A percentile compares a stretch with the other conserved stretches of the same genome.
phyloP scores from a whole-genome alignment of 1,284 basidiomycete species.

The Blastosporella zonata region DNA sequence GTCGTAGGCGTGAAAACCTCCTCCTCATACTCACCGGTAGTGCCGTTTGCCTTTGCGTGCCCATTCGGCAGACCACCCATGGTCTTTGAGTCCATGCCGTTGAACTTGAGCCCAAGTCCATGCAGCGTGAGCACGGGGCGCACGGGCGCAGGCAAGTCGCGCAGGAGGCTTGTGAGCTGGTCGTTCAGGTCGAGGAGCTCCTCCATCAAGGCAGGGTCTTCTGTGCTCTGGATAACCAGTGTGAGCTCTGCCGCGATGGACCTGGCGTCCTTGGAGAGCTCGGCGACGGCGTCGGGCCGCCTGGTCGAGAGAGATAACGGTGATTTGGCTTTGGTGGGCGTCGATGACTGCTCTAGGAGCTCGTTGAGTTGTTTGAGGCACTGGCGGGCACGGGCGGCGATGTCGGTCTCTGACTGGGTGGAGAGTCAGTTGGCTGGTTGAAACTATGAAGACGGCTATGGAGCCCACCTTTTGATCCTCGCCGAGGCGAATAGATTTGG shows the following conservation, averaged over 20 bases:
- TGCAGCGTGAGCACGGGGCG: slow-evolving; percentile 28
- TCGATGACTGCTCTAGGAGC: slow-evolving; percentile 31
- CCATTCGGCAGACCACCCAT: slow-evolving; percentile 1
- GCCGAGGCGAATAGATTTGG: slow-evolving; percentile 60
- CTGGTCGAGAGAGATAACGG: slow-evolving; percentile 34
- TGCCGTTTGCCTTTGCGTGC: slow-evolving; percentile 7
- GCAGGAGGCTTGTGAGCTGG: slow-evolving; percentile 52
- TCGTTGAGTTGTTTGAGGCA: slow-evolving; percentile 50
- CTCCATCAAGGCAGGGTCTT: slow-evolving; percentile 59
- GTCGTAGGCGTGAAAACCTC: slow-evolving; percentile 49
- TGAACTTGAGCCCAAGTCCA: slow-evolving; percentile 43
- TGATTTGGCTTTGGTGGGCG: slow-evolving; percentile 12
- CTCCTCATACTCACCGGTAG: slow-evolving; percentile 24
- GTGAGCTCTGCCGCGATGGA: slow-evolving; percentile 57
- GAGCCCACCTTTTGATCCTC: slow-evolving; percentile 56
- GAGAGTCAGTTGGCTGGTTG: slow-evolving; percentile 5
- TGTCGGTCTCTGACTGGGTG: slow-evolving; percentile 48
- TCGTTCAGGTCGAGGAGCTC: slow-evolving; percentile 75
- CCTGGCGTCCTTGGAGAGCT: slow-evolving; percentile 48
- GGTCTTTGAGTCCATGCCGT: not conserved
- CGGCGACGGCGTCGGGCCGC: slow-evolving; percentile 36
- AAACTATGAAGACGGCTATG: slow-evolving; percentile 4
- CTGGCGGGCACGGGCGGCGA: slow-evolving; percentile 49
- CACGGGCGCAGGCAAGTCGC: slow-evolving; percentile 35
- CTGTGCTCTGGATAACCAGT: slow-evolving; percentile 53